phyloP scores from a whole-genome alignment of 2,329 filamentous ascomycete species.

The Hypoxylon sp. region DNA sequence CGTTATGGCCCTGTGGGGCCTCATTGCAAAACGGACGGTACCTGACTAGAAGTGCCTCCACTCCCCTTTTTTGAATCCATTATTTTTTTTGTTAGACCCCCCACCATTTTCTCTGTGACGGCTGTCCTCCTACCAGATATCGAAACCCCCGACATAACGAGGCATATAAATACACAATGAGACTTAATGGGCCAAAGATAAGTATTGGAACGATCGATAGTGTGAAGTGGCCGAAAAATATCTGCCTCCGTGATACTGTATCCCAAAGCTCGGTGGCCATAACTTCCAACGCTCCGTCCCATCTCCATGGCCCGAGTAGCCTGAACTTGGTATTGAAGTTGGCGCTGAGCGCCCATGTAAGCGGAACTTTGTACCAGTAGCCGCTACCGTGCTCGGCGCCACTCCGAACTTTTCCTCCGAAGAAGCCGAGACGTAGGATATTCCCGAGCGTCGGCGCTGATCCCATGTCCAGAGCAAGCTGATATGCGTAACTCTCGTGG shows the following conservation, averaged over 20 bases:
- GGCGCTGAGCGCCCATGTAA: constrained; percentile 64
- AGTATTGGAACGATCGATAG: constrained; percentile 46
- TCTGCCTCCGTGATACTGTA: constrained; percentile 45
- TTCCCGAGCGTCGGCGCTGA: constrained; percentile 61
- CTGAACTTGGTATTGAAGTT: constrained; percentile 67
- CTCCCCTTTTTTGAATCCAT: background rate
- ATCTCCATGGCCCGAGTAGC: constrained; percentile 62
- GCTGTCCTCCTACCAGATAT: background rate
- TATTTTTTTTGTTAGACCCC: background rate
- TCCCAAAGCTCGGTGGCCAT: constrained; percentile 61
- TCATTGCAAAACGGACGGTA: background rate
- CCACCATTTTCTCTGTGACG: background rate
- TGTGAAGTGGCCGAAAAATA: constrained; percentile 48
- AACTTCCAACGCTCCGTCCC: constrained; percentile 56
- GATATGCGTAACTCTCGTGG: constrained; percentile 66
- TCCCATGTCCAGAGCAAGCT: constrained; percentile 64
- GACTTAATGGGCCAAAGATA: constrained; percentile 45
- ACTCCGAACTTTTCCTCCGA: background rate
- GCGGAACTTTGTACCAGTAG: constrained; percentile 56
- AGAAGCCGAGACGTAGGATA: constrained; percentile 54
- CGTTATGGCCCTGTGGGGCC: background rate
- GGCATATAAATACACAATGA: constrained; percentile 40
- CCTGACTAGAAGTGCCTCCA: background rate
- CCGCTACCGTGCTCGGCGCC: background rate
- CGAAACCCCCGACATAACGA: constrained; percentile 19